Evolutionary conservation across 2,329 filamentous ascomycete genomes (phyloP), one percentile per base, ranked within the genome.

Genomic region (Paecilomyces niveus): DNA sequence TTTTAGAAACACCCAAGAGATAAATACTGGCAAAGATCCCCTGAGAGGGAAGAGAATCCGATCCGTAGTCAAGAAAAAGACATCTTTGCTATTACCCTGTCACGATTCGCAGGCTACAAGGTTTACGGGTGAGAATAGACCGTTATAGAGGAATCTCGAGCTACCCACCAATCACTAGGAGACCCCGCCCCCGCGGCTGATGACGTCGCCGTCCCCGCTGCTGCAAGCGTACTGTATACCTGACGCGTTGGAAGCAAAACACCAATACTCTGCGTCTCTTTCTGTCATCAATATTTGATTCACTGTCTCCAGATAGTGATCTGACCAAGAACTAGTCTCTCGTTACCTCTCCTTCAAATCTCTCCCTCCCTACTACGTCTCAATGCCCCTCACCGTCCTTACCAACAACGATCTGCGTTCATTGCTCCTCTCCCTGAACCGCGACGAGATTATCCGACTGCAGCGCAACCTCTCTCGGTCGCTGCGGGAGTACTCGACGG

Each of bases 401-500:
- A 80, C 82, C 24, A 80, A 83, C 65, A 65, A 75, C 11, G 81
- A 87, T 62, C 81, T 87, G 31, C 80, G 78, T 59, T 73, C 72
- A 4, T 71, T 87, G 7, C 77, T 87, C 7, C 76, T 82, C 53
- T 80, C 81, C 11, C 74, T 87, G 55, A 80, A 73, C 45, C 80
- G 78, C 56, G 79, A 84, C 56, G 83, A 87, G 64, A 79, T 87
- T 29, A 65, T 80, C 26, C 72, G 79, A n/a, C 74, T 88, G 7
- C 84, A 86, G 61, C 72, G 78, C 62, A 81, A 78, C 24, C 79
- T 88, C 4, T 81, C 81, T 24, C 81, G 85, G 59, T 83, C 84
- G 0, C 75, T 88, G 3, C 83, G 85, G 64, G 83, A 85, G 67
- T 89, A 88, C 66, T 88, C 85, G 0, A 86, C 84, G 13, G 81